Percentiles rank a stretch among this genome's conserved stretches.
Conservation (phyloP, 1,284 basidiomycete species). For the Sphagnurus paluster region DNA sequence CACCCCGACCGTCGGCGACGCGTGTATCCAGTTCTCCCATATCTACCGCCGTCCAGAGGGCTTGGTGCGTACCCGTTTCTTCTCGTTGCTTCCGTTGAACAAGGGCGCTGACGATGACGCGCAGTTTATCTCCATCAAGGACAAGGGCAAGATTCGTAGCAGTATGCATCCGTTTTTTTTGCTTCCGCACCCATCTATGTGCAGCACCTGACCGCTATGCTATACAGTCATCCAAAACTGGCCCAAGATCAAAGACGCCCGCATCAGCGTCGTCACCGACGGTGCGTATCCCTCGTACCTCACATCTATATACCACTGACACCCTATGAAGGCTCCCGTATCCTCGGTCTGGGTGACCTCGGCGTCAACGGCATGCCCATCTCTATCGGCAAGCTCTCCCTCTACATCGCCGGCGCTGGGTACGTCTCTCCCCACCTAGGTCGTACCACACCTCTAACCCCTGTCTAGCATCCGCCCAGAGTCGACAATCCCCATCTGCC, state of each 20-base stretch:
- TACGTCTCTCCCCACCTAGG: constrained; percentile 30
- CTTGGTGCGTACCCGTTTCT: constrained; percentile 42
- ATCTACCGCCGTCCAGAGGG: constrained; percentile 84
- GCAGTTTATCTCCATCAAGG: constrained; percentile 82
- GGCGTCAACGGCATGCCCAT: constrained; percentile 92
- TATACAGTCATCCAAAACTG: constrained; percentile 69
- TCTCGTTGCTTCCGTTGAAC: neutral
- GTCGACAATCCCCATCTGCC: constrained; percentile 84
- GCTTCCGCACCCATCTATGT: constrained; percentile 3
- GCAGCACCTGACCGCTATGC: neutral
- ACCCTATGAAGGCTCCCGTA: constrained; percentile 68
- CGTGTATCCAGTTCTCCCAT: constrained; percentile 82
- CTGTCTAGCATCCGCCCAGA: constrained; percentile 73
- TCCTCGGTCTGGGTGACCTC: constrained; percentile 91
- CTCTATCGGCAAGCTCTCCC: constrained; percentile 88
- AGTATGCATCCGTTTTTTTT: constrained; percentile 31
- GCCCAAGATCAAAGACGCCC: constrained; percentile 72
- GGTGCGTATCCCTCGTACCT: constrained; percentile 42
- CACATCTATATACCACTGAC: neutral
- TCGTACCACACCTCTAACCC: neutral
- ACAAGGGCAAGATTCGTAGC: constrained; percentile 77
- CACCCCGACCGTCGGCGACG: constrained; percentile 89
- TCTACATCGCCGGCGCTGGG: constrained; percentile 90
- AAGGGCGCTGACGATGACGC: constrained; percentile 11
- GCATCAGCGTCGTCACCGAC: constrained; percentile 88